phyloP scores from a whole-genome alignment of 352 stramenopile genomes.

The Phytopythium cucurbitacearum region DNA sequence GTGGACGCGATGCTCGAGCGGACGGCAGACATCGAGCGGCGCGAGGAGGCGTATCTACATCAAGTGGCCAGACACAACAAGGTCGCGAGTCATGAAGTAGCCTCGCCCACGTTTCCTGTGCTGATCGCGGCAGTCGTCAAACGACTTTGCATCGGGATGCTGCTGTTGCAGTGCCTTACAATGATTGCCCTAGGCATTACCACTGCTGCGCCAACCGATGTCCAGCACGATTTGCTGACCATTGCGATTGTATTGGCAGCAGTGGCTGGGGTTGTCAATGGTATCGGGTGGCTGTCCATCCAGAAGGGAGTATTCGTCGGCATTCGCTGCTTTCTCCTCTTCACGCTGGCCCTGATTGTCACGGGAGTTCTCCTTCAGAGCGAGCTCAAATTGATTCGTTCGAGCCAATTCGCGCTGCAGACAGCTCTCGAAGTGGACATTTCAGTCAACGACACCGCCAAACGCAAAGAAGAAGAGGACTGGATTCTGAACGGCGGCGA shows the following conservation, averaged over 20 bases:
- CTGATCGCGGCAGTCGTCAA: slow-evolving; percentile 23
- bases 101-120: slow-evolving; percentile 13
- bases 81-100: slow-evolving; percentile 12
- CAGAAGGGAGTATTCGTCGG: slow-evolving; percentile 14
- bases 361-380: slow-evolving; percentile 18
- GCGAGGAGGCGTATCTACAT: slow-evolving; percentile 48
- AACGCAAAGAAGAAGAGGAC: slow-evolving; percentile 11
- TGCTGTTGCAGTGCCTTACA: slow-evolving; percentile 12
- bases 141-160: slow-evolving; percentile 17
- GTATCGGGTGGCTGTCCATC: slow-evolving; percentile 16
- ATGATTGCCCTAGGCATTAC: slow-evolving; percentile 9
- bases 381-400: slow-evolving; percentile 20
- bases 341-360: slow-evolving; percentile 7
- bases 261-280: slow-evolving; percentile 11
- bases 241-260: not conserved
- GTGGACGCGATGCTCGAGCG: slow-evolving; percentile 42
- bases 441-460: slow-evolving; percentile 6
- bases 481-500: slow-evolving; percentile 36
- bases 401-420: slow-evolving; percentile 28
- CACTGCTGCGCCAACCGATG: slow-evolving; percentile 1
- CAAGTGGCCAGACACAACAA: slow-evolving; percentile 22
- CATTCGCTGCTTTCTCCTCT: slow-evolving; percentile 9
- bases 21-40: slow-evolving; percentile 34
- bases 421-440: slow-evolving; percentile 1
- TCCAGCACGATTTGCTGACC: slow-evolving; percentile 8